Conservation (phyloP, 495 filamentous ascomycete genomes). For the Alectoria sarmentosa region DNA sequence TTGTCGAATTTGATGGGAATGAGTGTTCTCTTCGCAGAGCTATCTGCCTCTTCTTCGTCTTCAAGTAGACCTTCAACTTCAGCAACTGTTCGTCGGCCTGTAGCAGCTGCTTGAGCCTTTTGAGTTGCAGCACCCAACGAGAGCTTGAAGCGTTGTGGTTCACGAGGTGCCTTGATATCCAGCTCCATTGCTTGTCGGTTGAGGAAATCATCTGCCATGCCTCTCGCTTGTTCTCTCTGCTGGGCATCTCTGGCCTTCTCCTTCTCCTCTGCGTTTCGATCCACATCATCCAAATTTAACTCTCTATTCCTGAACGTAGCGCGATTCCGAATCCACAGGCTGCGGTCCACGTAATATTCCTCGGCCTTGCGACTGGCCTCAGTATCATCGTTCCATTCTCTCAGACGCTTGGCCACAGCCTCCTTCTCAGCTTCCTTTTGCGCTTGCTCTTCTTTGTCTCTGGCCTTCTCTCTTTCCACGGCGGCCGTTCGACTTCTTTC, state of each 20-base stretch:
- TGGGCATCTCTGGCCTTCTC: slow-evolving; percentile 62
- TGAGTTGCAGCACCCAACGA: slow-evolving; percentile 85
- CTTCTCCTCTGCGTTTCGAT: slow-evolving; percentile 68
- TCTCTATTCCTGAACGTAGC: slow-evolving; percentile 65
- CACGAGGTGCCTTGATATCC: slow-evolving; percentile 54
- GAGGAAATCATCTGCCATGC: slow-evolving; percentile 89
- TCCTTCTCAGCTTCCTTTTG: slow-evolving; percentile 53
- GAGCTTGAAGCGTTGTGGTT: slow-evolving; percentile 86
- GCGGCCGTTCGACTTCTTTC: slow-evolving; percentile 79
- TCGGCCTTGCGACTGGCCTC: slow-evolving; percentile 66
- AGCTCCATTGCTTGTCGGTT: slow-evolving; percentile 83
- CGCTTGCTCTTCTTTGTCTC: slow-evolving; percentile 63
- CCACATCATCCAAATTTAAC: slow-evolving; percentile 66
- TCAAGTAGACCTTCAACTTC: slow-evolving; percentile 92
- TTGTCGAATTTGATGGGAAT: slow-evolving; percentile 90
- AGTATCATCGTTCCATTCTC: slow-evolving; percentile 82
- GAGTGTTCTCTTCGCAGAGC: slow-evolving; percentile 67
- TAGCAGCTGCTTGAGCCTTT: slow-evolving; percentile 62
- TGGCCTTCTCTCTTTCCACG: slow-evolving; percentile 70
- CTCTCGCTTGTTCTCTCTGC: slow-evolving; percentile 69
- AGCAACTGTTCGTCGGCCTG: slow-evolving; percentile 72
- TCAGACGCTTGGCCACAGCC: slow-evolving; percentile 63
- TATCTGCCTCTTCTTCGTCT: slow-evolving; percentile 79
- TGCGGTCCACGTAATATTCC: slow-evolving; percentile 81
- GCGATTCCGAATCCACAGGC: slow-evolving; percentile 77